Conservation (phyloP, 768 basidiomycete genomes). For the Gelatoporia subvermispora region DNA sequence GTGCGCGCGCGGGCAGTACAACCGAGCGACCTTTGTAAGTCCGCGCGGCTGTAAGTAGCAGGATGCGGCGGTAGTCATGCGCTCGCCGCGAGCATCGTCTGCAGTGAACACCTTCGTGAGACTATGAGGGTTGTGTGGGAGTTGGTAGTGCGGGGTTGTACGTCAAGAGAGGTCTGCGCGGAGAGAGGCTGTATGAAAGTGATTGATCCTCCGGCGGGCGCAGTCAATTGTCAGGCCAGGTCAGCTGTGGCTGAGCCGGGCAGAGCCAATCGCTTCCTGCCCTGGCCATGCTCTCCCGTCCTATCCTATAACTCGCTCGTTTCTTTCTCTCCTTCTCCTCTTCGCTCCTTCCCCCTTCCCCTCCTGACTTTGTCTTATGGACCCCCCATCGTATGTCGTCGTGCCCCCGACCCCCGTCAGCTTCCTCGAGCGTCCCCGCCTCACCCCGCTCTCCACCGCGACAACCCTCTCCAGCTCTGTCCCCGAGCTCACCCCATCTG, state of each 20-base stretch:
- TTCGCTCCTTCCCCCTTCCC: neutral
- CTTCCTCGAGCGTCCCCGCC: conserved; percentile 7
- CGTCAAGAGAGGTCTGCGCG: neutral
- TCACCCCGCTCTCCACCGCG: conserved; percentile 7
- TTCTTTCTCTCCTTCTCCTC: conserved; percentile 4
- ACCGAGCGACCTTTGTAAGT: too few relatives aligned
- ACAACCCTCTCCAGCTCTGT: conserved; percentile 29
- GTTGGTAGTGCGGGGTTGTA: neutral
- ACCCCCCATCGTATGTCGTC: conserved; percentile 21
- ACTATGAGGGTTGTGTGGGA: too few relatives aligned
- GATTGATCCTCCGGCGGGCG: too few relatives aligned
- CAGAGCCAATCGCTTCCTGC: too few relatives aligned
- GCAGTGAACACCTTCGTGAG: too few relatives aligned
- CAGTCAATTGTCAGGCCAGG: too few relatives aligned
- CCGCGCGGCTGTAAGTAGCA: too few relatives aligned
- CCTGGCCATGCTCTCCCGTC: neutral
- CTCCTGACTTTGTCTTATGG: conserved; percentile 15
- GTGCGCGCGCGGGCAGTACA: too few relatives aligned
- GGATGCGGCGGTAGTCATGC: too few relatives aligned
- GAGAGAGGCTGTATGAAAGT: neutral
- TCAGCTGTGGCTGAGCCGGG: too few relatives aligned
- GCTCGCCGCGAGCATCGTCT: too few relatives aligned
- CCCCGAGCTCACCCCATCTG: conserved; percentile 32
- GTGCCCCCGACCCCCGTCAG: conserved; percentile 22
- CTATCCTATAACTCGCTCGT: conserved; percentile 2